Conservation (phyloP, 2,329 filamentous ascomycete species). For the Colletotrichum gloeosporioides region DNA sequence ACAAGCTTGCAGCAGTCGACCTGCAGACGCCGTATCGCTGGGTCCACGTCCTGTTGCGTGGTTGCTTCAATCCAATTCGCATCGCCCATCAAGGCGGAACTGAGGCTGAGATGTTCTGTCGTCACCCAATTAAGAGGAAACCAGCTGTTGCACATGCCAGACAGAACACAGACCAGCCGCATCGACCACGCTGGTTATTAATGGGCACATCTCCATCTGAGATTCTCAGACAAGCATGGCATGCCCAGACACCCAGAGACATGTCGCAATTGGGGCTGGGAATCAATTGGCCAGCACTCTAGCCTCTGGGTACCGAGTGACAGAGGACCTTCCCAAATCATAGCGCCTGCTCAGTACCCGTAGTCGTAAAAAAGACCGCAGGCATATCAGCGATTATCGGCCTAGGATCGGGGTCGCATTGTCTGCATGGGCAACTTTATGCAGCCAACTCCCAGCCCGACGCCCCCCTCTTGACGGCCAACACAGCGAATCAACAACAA, state of each 20-base stretch:
- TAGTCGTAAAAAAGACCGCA: neutral
- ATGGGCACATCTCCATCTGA: neutral
- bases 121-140: conserved; percentile 9
- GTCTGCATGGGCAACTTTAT: conserved; percentile 7
- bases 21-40: neutral
- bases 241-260: neutral
- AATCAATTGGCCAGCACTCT: neutral
- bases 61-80: neutral
- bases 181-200: neutral
- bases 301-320: neutral
- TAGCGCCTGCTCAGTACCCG: neutral
- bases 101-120: neutral
- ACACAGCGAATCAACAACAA: conserved; percentile 2
- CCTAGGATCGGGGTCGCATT: conserved; percentile 1
- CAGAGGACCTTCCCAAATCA: neutral
- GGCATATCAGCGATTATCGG: conserved; percentile 1
- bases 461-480: neutral
- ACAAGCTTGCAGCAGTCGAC: neutral
- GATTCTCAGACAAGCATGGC: conserved; percentile 4
- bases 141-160: conserved; percentile 18
- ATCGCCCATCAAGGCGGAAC: neutral
- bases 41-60: neutral
- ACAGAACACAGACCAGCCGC: conserved; percentile 16
- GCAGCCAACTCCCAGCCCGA: conserved; percentile 3
- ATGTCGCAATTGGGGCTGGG: neutral